phyloP scores from a whole-genome alignment of 768 basidiomycete genomes.

The Lanmaoa rubissima region DNA sequence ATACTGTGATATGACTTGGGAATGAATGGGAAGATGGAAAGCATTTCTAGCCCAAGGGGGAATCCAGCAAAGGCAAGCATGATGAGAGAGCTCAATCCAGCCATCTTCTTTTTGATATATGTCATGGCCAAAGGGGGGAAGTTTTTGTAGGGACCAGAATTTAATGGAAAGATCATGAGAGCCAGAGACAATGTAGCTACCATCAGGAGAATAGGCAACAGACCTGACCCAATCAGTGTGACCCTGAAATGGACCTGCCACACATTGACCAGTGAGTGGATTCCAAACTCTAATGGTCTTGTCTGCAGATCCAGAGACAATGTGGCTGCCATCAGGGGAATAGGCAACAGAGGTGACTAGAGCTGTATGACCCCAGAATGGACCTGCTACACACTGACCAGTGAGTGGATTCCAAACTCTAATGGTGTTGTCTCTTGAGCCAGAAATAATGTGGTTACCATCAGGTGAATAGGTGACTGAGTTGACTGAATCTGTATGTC shows the following conservation, averaged over 20 bases:
- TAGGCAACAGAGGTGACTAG: no score
- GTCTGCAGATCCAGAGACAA: neutral
- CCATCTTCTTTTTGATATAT: no score
- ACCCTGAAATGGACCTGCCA: no score
- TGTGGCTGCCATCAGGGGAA: no score
- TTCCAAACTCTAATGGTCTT: neutral
- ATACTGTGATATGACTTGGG: no score
- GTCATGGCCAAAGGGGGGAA: neutral
- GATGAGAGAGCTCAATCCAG: no score
- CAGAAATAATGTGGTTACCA: neutral
- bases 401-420: slow-evolving; percentile 7
- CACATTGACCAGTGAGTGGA: no score
- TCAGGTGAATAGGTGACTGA: neutral
- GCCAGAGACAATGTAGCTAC: neutral
- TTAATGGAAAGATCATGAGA: neutral
- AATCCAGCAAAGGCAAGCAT: no score
- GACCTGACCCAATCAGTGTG: neutral
- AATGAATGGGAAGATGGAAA: no score
- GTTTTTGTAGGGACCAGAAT: neutral
- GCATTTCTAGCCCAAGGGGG: no score
- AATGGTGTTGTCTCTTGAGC: neutral
- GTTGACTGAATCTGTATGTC: no score
- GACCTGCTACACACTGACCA: slow-evolving; percentile 5
- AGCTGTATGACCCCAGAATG: neutral
- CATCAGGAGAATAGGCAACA: neutral